phyloP scores from a whole-genome alignment of 345 rosid species.

The Nasturtium officinale region DNA sequence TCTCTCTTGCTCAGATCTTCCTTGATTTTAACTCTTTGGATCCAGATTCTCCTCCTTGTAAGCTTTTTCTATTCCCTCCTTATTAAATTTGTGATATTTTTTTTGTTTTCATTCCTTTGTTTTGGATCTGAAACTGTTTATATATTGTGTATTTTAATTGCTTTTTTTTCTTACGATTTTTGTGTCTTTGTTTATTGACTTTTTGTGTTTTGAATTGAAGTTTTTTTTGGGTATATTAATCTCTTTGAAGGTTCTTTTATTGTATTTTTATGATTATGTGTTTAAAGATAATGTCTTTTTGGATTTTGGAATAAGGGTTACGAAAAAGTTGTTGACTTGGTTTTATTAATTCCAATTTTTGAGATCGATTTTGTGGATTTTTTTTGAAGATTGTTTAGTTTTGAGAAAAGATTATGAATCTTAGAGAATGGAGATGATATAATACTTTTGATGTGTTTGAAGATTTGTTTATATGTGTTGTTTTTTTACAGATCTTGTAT shows the following conservation, averaged over 20 bases:
- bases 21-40: slow-evolving; percentile 44
- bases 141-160: neutral
- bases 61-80: slow-evolving; percentile 47
- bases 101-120: neutral
- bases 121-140: slow-evolving; percentile 31
- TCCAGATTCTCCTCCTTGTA: slow-evolving; percentile 61
- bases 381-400: neutral
- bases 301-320: neutral
- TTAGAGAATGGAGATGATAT: neutral
- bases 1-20: slow-evolving; percentile 42
- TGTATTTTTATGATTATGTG: slow-evolving; percentile 3
- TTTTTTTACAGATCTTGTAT: slow-evolving; percentile 4
- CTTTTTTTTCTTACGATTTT: neutral
- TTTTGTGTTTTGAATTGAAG: slow-evolving; percentile 12
- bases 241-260: neutral
- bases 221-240: neutral
- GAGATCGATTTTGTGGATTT: neutral
- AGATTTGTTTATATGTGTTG: neutral
- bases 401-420: neutral
- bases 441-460: neutral
- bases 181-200: neutral
- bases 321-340: slow-evolving; percentile 31
- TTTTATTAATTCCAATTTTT: neutral
- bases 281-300: slow-evolving; percentile 10
- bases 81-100: neutral